phyloP scores from a whole-genome alignment of 2,329 filamentous ascomycete genomes.

The Pseudogymnoascus sp. region DNA sequence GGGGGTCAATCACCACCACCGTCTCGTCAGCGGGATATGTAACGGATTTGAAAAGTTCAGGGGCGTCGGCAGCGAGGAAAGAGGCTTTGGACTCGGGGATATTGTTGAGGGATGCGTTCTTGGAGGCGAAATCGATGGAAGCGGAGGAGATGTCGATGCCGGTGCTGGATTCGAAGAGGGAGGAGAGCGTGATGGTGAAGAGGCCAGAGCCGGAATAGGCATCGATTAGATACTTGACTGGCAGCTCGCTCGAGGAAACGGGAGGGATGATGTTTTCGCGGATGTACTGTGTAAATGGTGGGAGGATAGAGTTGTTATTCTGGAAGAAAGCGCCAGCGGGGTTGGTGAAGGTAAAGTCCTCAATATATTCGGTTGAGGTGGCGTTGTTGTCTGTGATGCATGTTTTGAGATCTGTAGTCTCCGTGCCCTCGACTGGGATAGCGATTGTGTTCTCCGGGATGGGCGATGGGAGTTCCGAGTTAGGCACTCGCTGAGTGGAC shows the following conservation, averaged over 20 bases:
- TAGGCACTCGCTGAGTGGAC: conserved; percentile 60
- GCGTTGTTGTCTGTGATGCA: conserved; percentile 83
- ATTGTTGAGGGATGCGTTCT: conserved; percentile 71
- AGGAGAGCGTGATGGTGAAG: conserved; percentile 88
- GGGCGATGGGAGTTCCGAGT: conserved; percentile 26
- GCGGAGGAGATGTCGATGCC: conserved; percentile 83
- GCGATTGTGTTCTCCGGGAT: conserved; percentile 14
- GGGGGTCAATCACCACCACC: conserved; percentile 92
- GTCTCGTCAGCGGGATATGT: conserved; percentile 71
- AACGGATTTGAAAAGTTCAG: conserved; percentile 69
- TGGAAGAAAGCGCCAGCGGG: conserved; percentile 95
- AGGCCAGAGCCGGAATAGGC: conserved; percentile 96
- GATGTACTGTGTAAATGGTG: conserved; percentile 78
- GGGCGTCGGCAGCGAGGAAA: conserved; percentile 86
- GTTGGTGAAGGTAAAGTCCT: conserved; percentile 76
- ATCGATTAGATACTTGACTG: conserved; percentile 83
- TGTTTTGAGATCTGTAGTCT: conserved; percentile 65
- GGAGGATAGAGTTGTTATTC: conserved; percentile 97
- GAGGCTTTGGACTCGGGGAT: conserved; percentile 58
- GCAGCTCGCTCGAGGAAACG: conserved; percentile 24
- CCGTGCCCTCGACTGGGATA: conserved; percentile 18
- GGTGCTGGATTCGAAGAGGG: conserved; percentile 71
- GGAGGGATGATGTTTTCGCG: conserved; percentile 64
- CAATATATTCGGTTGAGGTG: conserved; percentile 80
- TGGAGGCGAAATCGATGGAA: conserved; percentile 68